Conservation (phyloP, 139 green algal species). For the Chlorella sp. region DNA sequence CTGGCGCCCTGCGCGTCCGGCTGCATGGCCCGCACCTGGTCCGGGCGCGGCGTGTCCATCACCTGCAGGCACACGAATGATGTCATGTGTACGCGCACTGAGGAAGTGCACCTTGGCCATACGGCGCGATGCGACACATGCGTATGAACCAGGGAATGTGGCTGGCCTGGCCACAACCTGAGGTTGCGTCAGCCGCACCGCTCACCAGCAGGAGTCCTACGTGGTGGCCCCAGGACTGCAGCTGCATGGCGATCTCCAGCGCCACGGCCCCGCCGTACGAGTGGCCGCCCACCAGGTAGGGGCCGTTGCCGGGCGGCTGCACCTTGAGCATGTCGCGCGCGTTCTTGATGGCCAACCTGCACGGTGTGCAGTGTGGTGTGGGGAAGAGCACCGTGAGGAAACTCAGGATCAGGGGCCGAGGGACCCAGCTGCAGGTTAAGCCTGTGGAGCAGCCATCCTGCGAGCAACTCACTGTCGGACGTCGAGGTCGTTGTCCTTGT, state of each 20-base stretch:
- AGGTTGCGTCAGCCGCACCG: too few relatives aligned
- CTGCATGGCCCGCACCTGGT: constrained; percentile 49
- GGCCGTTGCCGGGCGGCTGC: constrained; percentile 56
- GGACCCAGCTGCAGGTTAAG: neutral
- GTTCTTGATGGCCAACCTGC: constrained; percentile 61
- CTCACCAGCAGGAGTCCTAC: constrained; percentile 72
- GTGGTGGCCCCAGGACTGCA: constrained; percentile 72
- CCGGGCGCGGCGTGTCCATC: constrained; percentile 71
- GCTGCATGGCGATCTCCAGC: constrained; percentile 72
- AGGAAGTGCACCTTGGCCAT: too few relatives aligned
- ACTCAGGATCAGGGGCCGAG: too few relatives aligned
- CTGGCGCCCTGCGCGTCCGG: constrained; percentile 44
- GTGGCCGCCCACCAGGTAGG: constrained; percentile 84
- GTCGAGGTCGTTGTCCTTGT: constrained; percentile 89
- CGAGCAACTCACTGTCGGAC: constrained; percentile 33
- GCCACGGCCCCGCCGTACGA: constrained; percentile 78
- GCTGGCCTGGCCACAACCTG: neutral
- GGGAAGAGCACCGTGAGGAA: too few relatives aligned
- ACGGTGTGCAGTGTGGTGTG: too few relatives aligned
- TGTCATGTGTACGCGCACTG: neutral
- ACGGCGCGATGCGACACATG: too few relatives aligned
- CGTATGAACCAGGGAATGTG: too few relatives aligned
- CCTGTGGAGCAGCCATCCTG: neutral
- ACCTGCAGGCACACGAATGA: too few relatives aligned
- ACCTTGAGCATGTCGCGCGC: constrained; percentile 68